Evolutionary conservation across 768 basidiomycete species (phyloP).

Genomic region (Suillus occidentalis): DNA sequence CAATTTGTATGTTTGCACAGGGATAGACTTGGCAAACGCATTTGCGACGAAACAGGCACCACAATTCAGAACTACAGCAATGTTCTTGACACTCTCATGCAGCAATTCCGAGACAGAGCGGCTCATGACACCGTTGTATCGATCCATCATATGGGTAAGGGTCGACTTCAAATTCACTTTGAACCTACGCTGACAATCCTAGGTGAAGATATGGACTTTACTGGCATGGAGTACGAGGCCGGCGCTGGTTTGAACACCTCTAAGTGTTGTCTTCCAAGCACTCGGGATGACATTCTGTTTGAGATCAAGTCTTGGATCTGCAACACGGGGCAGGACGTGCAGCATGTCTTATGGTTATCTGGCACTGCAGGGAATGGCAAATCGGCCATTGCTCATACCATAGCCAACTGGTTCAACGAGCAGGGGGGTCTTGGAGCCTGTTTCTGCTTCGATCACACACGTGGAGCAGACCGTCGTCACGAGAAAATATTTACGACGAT

Average conservation of each 20-base stretch:
- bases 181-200: neutral
- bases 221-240: neutral
- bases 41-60: neutral
- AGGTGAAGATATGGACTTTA: neutral
- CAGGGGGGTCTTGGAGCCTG: constrained; percentile 13
- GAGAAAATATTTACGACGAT: constrained; percentile 6
- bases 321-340: neutral
- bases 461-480: neutral
- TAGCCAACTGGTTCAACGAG: constrained; percentile 12
- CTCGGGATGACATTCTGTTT: constrained; percentile 11
- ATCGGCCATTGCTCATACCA: constrained; percentile 12
- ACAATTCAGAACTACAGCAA: neutral
- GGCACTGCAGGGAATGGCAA: constrained; percentile 11
- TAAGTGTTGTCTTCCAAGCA: constrained; percentile 15
- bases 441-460: constrained; percentile 15
- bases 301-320: constrained; percentile 18
- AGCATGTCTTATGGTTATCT: constrained; percentile 13
- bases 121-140: neutral
- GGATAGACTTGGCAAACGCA: constrained; percentile 6
- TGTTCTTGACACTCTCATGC: constrained; percentile 5
- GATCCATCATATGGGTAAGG: neutral
- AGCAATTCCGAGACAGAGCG: constrained; percentile 1
- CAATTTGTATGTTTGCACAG: neutral
- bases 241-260: neutral
- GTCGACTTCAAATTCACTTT: neutral